Evolutionary conservation across 2,329 filamentous ascomycete genomes (phyloP), one percentile per base, ranked within the genome.

Genomic region (Zasmidium cellare): DNA sequence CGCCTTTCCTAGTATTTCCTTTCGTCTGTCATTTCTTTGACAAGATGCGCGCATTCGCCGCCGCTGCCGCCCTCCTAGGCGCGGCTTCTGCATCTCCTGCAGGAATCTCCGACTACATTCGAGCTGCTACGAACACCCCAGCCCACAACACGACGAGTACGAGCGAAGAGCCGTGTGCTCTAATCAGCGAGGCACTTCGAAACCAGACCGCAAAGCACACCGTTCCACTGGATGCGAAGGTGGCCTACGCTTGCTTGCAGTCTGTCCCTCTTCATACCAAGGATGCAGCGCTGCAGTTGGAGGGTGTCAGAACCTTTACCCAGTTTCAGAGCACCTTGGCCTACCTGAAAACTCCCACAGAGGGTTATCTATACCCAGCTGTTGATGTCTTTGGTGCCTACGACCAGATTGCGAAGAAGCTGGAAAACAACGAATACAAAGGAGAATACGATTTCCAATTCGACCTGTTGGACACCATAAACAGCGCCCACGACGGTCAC

Each of bases 371-470:
- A 0, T 73, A 76, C 50, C 64, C 72, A 38, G 66, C 72, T 0
- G 67, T 77, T 9, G 76, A 78, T 55, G 56, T 79, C 2, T 61
- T 76, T 41, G 72, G 65, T 12, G 71, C 73, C 16, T 64, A 77
- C 41, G 69, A 75, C 2, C 63, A 59, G 1, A 72, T 78, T 57
- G 61, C 68, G 50, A 67, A 65, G 16, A 67, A 70, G 46, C 59
- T 77, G 1, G 25, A 67, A 0, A 57, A 64, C 16, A 68, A 65
- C 14, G 62, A 57, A 0, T 78, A 75, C 63, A 61, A 59, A 14
- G 75, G 65, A 20, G 76, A 78, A 51, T 78, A 77, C 51, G 74
- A 76, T 2, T 75, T 77, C 25, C 74, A 78, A 59, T 53, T 69
- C 48, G 68, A 72, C 25, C 64, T 78, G 52, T 68, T 66, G 55